Percentiles rank a stretch among this genome's conserved stretches.
Conservation (phyloP, 768 basidiomycete genomes). For the Pleurotus giganteus region DNA sequence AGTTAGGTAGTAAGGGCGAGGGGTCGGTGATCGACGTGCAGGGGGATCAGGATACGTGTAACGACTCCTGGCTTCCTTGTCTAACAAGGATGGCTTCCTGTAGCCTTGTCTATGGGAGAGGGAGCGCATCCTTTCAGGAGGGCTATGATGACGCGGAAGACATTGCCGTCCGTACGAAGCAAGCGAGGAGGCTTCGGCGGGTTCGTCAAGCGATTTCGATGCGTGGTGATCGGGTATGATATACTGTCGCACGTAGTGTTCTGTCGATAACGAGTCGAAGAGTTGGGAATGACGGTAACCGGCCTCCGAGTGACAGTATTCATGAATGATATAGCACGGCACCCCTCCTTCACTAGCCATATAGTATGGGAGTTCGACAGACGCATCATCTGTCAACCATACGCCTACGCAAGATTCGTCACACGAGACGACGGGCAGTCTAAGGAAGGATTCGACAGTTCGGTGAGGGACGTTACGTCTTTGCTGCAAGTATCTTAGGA, state of each 20-base stretch:
- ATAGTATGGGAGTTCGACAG: background rate
- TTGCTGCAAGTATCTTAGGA: background rate
- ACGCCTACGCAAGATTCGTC: background rate
- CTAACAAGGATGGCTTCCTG: background rate
- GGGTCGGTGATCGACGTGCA: background rate
- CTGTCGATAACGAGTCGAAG: background rate
- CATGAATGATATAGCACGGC: background rate
- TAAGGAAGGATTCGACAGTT: background rate
- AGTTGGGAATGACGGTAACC: background rate
- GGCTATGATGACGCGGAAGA: background rate
- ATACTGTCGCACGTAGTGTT: background rate
- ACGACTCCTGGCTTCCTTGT: no score
- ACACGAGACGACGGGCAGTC: background rate
- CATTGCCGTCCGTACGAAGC: background rate
- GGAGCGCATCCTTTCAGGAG: background rate
- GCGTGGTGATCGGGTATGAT: background rate
- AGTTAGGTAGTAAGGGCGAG: background rate
- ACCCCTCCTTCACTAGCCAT: background rate
- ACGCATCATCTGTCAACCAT: background rate
- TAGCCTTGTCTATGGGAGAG: background rate
- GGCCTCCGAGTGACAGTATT: background rate
- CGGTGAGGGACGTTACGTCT: background rate
- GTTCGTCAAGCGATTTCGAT: background rate
- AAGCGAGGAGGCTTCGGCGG: background rate
- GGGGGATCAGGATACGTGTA: background rate